Evolutionary conservation across 768 basidiomycete genomes (phyloP).

Genomic region (Cytidiella melzeri): DNA sequence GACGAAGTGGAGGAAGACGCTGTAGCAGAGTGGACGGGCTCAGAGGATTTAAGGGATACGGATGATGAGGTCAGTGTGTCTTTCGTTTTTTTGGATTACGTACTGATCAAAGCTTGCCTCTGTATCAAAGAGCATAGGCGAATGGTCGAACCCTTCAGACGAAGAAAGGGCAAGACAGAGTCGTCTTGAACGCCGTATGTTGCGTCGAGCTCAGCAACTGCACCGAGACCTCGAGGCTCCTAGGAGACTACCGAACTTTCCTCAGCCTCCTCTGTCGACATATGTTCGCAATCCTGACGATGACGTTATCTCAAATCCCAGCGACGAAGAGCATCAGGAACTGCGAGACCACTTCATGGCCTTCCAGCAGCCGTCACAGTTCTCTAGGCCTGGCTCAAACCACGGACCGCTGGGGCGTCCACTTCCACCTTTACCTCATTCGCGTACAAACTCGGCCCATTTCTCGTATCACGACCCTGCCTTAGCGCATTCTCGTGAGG

Average conservation of each 20-base stretch:
- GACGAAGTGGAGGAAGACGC: slow-evolving; percentile 35
- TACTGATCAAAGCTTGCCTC: slow-evolving; percentile 11
- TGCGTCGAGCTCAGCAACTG: slow-evolving; percentile 38
- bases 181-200: slow-evolving; percentile 55
- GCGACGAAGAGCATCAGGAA: slow-evolving; percentile 52
- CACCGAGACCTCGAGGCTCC: slow-evolving; percentile 50
- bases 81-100: slow-evolving; percentile 4
- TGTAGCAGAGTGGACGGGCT: slow-evolving; percentile 78
- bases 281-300: slow-evolving; percentile 30
- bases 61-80: slow-evolving; percentile 58
- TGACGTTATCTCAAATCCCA: slow-evolving; percentile 82
- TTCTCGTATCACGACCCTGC: slow-evolving; percentile 57
- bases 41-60: slow-evolving; percentile 60
- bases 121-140: slow-evolving; percentile 64
- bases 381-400: slow-evolving; percentile 37
- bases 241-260: slow-evolving; percentile 73
- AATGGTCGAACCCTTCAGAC: slow-evolving; percentile 89
- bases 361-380: slow-evolving; percentile 9
- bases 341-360: slow-evolving; percentile 6
- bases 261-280: slow-evolving; percentile 60
- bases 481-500: slow-evolving; percentile 53
- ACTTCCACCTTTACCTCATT: slow-evolving; percentile 58
- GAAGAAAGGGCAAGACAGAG: slow-evolving; percentile 75
- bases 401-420: slow-evolving; percentile 41
- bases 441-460: slow-evolving; percentile 55